Evolutionary conservation across 345 rosid genomes (phyloP).

Genomic region (Bretschneidera sinensis): DNA sequence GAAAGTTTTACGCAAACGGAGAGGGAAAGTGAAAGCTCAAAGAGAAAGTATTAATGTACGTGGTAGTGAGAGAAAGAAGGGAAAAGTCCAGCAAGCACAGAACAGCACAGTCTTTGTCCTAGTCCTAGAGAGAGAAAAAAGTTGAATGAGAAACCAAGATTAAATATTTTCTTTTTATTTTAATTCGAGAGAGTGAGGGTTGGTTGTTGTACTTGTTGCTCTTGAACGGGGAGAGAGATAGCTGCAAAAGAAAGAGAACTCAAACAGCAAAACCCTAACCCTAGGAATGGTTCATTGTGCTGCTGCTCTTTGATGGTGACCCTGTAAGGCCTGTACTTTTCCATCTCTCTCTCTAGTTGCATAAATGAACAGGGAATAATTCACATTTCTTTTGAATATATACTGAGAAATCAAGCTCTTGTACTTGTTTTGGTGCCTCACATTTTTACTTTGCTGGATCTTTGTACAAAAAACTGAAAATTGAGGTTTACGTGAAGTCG

Average conservation of each 20-base stretch:
- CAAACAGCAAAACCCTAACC: slow-evolving; percentile 21
- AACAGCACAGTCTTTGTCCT: slow-evolving; percentile 5
- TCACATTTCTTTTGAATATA: not conserved
- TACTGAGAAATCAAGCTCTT: slow-evolving; percentile 15
- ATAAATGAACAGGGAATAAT: not conserved
- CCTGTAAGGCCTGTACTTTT: slow-evolving; percentile 14
- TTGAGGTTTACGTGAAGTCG: slow-evolving; percentile 26
- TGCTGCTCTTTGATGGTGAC: slow-evolving; percentile 14
- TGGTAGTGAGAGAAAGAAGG: not conserved
- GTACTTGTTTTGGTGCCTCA: slow-evolving; percentile 2
- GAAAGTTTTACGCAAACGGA: not conserved
- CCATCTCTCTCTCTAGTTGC: not conserved
- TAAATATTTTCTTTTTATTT: not conserved
- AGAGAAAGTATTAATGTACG: slow-evolving; percentile 1
- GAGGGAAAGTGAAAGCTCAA: not conserved
- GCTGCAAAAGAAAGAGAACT: slow-evolving; percentile 10
- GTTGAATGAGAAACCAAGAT: slow-evolving; percentile 2
- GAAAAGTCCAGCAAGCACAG: slow-evolving; percentile 2
- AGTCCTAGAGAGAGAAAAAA: not conserved
- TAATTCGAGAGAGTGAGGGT: not conserved
- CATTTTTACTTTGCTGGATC: slow-evolving; percentile 17
- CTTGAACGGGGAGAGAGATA: slow-evolving; percentile 9
- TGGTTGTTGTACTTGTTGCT: not conserved
- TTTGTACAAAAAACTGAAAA: slow-evolving; percentile 11
- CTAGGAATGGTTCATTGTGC: slow-evolving; percentile 16